Evolutionary conservation across 1,139 yeast genomes (phyloP).

Genomic region (Hanseniaspora sp.): DNA sequence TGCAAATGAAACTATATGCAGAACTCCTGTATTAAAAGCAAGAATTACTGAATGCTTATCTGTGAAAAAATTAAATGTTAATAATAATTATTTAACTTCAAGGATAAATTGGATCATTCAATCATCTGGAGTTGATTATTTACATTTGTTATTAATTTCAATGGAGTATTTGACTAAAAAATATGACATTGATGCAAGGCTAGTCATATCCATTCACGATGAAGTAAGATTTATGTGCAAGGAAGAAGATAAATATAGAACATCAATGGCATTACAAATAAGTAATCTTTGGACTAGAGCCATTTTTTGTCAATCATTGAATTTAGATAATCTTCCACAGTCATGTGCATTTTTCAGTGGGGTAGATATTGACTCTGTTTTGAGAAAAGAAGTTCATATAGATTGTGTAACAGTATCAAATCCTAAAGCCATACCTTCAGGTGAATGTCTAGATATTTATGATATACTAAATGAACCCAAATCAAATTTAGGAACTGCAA

Average conservation of each 20-base stretch:
- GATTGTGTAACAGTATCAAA: conserved; percentile 89
- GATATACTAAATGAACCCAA: conserved; percentile 36
- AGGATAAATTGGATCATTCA: conserved; percentile 97
- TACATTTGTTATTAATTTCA: conserved; percentile 71
- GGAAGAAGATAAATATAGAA: conserved; percentile 60
- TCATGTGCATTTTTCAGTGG: conserved; percentile 93
- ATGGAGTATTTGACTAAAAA: conserved; percentile 71
- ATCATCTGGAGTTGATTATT: conserved; percentile 93
- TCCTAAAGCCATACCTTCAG: conserved; percentile 58
- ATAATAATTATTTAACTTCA: conserved; percentile 67
- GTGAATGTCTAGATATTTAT: conserved; percentile 60
- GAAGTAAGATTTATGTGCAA: conserved; percentile 75
- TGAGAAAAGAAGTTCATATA: conserved; percentile 79
- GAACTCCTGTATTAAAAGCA: conserved; percentile 88
- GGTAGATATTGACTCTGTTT: conserved; percentile 77
- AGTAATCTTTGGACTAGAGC: conserved; percentile 94
- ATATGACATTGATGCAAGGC: conserved; percentile 64
- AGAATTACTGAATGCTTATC: conserved; percentile 80
- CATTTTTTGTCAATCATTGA: conserved; percentile 86
- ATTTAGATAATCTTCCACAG: conserved; percentile 81
- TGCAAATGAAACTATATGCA: conserved; percentile 73
- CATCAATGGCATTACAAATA: conserved; percentile 75
- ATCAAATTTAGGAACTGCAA: conserved; percentile 21
- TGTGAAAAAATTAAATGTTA: conserved; percentile 46
- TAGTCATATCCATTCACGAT: conserved; percentile 86